Evolutionary conservation across 1,139 yeast genomes (phyloP).

Genomic region (Hyphopichia buzzinii): DNA sequence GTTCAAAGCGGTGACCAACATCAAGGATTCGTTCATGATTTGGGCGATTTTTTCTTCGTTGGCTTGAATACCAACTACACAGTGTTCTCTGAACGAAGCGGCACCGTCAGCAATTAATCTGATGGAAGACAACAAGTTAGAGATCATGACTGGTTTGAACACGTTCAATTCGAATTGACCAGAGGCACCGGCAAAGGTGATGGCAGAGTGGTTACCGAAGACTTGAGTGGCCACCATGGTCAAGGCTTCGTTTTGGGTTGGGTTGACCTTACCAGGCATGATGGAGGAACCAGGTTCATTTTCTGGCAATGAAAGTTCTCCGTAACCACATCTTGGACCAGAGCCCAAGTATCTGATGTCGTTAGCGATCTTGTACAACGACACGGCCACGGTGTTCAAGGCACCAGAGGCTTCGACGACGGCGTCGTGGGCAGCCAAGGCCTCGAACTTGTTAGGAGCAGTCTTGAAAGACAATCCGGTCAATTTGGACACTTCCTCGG

Average conservation of each 20-base stretch:
- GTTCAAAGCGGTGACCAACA: slow-evolving; percentile 94
- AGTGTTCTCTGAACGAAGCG: slow-evolving; percentile 79
- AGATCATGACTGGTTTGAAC: slow-evolving; percentile 87
- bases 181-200: slow-evolving; percentile 91
- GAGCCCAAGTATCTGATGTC: slow-evolving; percentile 94
- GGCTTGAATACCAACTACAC: slow-evolving; percentile 87
- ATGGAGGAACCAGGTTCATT: slow-evolving; percentile 96
- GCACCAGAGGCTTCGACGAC: slow-evolving; percentile 93
- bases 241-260: slow-evolving; percentile 94
- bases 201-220: slow-evolving; percentile 86
- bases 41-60: slow-evolving; percentile 78
- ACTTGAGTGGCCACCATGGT: slow-evolving; percentile 95
- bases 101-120: slow-evolving; percentile 81
- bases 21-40: slow-evolving; percentile 80
- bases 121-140: slow-evolving; percentile 77
- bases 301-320: slow-evolving; percentile 86
- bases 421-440: slow-evolving; percentile 95
- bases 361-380: slow-evolving; percentile 88
- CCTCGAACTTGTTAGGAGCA: slow-evolving; percentile 96
- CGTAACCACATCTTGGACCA: slow-evolving; percentile 97
- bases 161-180: slow-evolving; percentile 96
- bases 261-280: slow-evolving; percentile 98
- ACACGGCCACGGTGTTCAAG: slow-evolving; percentile 82
- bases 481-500: slow-evolving; percentile 67
- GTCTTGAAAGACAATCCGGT: slow-evolving; percentile 81